Conservation (phyloP, 202 grass and related monocot genomes). For the Tripidium arundinaceum region DNA sequence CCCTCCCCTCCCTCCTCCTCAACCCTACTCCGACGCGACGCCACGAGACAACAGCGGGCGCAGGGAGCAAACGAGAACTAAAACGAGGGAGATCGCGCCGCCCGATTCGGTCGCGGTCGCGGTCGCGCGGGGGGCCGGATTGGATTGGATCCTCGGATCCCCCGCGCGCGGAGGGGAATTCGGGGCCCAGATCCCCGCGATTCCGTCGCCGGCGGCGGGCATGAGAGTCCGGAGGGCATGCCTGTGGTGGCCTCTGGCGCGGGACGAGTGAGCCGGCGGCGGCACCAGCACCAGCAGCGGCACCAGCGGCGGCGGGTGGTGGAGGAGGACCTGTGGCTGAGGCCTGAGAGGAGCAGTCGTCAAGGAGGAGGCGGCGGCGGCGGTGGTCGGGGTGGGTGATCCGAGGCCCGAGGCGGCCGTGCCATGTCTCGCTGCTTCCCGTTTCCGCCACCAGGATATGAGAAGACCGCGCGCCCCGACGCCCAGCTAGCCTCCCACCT, state of each 20-base stretch:
- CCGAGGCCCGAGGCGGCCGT: constrained; percentile 55
- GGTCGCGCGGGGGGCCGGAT: background rate
- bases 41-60: background rate
- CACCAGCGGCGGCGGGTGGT: background rate
- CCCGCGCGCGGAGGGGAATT: constrained; percentile 30
- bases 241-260: background rate
- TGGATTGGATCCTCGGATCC: constrained; percentile 34
- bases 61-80: background rate
- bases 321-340: background rate
- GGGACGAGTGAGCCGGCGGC: constrained; percentile 15
- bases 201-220: constrained; percentile 39
- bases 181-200: constrained; percentile 48
- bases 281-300: background rate
- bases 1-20: background rate
- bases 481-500: constrained; percentile 37
- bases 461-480: constrained; percentile 51
- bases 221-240: constrained; percentile 39
- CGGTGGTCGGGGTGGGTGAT: constrained; percentile 21
- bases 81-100: constrained; percentile 32
- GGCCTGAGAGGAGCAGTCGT: background rate
- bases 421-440: constrained; percentile 78
- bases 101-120: constrained; percentile 7
- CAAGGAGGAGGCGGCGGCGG: background rate
- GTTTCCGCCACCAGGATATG: constrained; percentile 62
- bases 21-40: constrained; percentile 31